A percentile compares a stretch with the other conserved stretches of the same genome.
These are phyloP conservation scores for Cladophialophora psammophila DNA, from an alignment of 2,329 filamentous ascomycete species.

Conservation along the genomic window DNA sequence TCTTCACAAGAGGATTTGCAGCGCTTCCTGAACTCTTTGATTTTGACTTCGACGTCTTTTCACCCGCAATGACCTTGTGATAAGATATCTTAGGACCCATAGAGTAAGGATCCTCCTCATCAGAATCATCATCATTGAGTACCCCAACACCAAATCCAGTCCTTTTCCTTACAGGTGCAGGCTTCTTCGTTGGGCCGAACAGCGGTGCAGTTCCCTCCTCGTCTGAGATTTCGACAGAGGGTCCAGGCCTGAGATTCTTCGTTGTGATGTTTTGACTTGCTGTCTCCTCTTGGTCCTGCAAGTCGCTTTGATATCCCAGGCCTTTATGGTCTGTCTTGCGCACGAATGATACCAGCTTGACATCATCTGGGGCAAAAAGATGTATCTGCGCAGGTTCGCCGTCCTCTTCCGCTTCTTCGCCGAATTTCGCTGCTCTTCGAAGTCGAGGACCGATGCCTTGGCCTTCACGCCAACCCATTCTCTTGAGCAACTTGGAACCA, in stretches of 20 bases:
- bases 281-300: conserved; percentile 36
- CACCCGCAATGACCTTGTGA: conserved; percentile 78
- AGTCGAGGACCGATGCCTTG: conserved; percentile 92
- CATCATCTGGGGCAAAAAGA: conserved; percentile 86
- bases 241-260: not conserved
- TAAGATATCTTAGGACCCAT: conserved; percentile 91
- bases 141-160: conserved; percentile 86
- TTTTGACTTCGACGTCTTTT: conserved; percentile 79
- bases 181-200: conserved; percentile 45
- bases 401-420: conserved; percentile 47
- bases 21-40: conserved; percentile 55
- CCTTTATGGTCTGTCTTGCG: conserved; percentile 57
- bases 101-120: conserved; percentile 93
- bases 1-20: conserved; percentile 69
- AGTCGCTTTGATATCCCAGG: conserved; percentile 54
- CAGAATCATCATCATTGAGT: conserved; percentile 90
- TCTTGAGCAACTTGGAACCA: conserved; percentile 82
- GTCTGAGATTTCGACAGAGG: conserved; percentile 39
- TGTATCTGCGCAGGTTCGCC: conserved; percentile 62
- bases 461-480: conserved; percentile 95
- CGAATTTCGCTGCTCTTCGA: conserved; percentile 73
- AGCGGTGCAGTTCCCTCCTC: conserved; percentile 47
- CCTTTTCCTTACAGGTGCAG: conserved; percentile 59
- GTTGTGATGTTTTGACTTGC: not conserved
- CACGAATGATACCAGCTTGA: conserved; percentile 64